Evolutionary conservation across 2,329 filamentous ascomycete genomes (phyloP), one percentile per base, ranked within the genome.

Genomic region (Nothophoma quercina): DNA sequence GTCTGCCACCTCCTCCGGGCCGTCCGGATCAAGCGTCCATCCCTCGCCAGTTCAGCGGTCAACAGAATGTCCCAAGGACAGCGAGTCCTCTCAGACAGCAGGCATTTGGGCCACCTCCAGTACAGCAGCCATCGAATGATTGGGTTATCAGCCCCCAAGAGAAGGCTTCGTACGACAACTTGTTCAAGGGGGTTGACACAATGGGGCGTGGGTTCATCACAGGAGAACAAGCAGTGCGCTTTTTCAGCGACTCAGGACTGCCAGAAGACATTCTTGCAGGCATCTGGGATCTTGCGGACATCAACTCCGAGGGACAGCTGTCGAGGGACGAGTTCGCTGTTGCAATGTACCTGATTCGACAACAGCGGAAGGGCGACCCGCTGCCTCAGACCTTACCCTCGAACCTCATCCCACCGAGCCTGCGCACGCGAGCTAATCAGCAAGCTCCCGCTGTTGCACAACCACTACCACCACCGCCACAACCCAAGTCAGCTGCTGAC

Each of bases 231-330:
- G 95, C 93, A 2, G 95, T 98, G 7, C 84, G 86, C 7, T 99
- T 98, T 77, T 91, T 99, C 74, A 93, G 90, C 71, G 92, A 96
- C 74, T 96, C 93, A 1, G 89, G 90, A 51, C 82, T 99, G 12
- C 85, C 91, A 1, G 93, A 98, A 70, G 93, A 97, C 66, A 86
- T 85, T 8, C 80, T 99, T 45, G 95, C 95, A 23, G 90, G 96
- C 65, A 96, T 99, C 59, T 99, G 95, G 95, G 95, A 99, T 72
- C 84, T 99, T 23, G 89, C 95, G 12, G 95, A 99, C 75, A 91
- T 97, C 75, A 91, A 91, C 68, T 95, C 91, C 7, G 89, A 93
- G 63, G 95, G 95, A 9, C 88, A 89, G 51, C 79, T 99, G 50
- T 92, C 84, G 38, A 86, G 85, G 64, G 95, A 99, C 62, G 93